A percentile compares a stretch with the other conserved stretches of the same genome.
Conservation (phyloP, 1,284 basidiomycete species). For the Cystobasidium slooffiae region DNA sequence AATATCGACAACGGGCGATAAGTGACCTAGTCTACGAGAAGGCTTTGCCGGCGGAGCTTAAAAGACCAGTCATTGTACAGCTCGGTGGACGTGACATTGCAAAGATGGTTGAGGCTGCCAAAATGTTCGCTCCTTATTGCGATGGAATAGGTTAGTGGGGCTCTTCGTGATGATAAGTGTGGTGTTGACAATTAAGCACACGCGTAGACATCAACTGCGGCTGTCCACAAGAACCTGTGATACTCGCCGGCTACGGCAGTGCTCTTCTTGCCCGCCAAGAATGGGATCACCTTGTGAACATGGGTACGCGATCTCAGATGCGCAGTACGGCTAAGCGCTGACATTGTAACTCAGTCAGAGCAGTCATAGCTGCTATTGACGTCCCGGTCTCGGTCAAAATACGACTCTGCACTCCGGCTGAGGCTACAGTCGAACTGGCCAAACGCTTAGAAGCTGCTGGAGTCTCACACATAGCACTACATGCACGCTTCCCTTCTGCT, state of each 20-base stretch:
- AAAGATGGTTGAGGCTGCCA: constrained; percentile 21
- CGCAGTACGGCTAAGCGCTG: too few species aligned
- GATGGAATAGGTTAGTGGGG: constrained; percentile 27
- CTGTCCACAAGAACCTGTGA: constrained; percentile 30
- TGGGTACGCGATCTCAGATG: constrained; percentile 1
- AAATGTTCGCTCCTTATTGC: constrained; percentile 11
- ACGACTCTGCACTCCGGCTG: constrained; percentile 33
- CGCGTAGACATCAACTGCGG: constrained; percentile 35
- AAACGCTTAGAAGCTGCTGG: constrained; percentile 21
- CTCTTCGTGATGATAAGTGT: background rate
- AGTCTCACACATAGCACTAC: constrained; percentile 27
- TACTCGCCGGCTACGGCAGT: constrained; percentile 30
- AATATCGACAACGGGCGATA: constrained; percentile 24
- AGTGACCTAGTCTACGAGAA: constrained; percentile 20
- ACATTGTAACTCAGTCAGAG: constrained; percentile 8
- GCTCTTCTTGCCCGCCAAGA: constrained; percentile 26
- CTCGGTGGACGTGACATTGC: constrained; percentile 25
- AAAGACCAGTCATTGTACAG: constrained; percentile 30
- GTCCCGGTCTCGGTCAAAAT: constrained; percentile 41
- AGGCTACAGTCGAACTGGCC: constrained; percentile 6
- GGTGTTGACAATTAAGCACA: background rate
- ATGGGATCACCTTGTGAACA: constrained; percentile 15
- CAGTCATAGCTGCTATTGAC: background rate
- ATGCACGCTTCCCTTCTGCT: constrained; percentile 37
- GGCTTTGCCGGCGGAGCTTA: background rate